Conservation (phyloP, 176 grass and related monocot genomes). For the Bromus sterilis region DNA sequence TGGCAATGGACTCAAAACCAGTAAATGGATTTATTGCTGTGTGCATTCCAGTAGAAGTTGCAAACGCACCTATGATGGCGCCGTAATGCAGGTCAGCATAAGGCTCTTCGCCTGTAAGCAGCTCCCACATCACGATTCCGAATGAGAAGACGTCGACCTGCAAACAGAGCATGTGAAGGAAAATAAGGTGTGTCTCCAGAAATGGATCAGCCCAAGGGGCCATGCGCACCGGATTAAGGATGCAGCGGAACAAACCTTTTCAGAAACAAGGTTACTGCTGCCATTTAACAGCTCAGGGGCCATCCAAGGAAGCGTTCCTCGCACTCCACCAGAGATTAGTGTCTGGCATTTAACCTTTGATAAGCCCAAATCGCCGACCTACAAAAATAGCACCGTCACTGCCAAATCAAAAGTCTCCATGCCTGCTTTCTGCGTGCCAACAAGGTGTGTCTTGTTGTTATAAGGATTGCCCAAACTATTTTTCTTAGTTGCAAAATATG, state of each 20-base stretch:
- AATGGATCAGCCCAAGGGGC: not conserved
- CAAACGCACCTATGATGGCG: conserved; percentile 66
- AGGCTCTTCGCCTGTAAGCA: conserved; percentile 88
- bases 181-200: not conserved
- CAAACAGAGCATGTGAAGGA: not conserved
- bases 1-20: not conserved
- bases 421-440: not conserved
- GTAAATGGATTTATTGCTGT: not conserved
- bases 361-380: conserved; percentile 97
- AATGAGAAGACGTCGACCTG: conserved; percentile 99
- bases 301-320: conserved; percentile 99
- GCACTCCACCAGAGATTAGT: conserved; percentile 87
- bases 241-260: conserved; percentile 55
- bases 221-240: not conserved
- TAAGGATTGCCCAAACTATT: not conserved
- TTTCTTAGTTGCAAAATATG: not conserved
- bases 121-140: conserved; percentile 97
- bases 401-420: not conserved
- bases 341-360: conserved; percentile 96
- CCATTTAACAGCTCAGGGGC: conserved; percentile 91
- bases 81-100: conserved; percentile 90
- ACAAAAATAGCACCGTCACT: conserved; percentile 14
- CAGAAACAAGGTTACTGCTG: conserved; percentile 78
- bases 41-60: not conserved
- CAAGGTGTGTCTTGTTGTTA: not conserved